These are phyloP conservation scores for Coix lacrymajobi DNA, from an alignment of 176 grass and related monocot genomes.

Conservation along the genomic window DNA sequence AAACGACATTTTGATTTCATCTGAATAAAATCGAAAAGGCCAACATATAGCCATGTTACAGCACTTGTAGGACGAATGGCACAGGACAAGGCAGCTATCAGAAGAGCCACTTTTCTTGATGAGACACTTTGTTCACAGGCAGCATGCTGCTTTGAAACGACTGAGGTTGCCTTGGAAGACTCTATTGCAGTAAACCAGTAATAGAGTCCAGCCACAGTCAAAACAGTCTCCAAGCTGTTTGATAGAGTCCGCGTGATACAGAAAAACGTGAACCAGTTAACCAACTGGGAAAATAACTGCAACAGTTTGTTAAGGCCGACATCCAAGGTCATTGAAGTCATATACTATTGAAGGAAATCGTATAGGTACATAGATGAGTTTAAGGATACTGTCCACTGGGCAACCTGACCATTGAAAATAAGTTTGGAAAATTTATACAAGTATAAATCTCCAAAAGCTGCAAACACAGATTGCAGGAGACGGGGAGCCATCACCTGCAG, in stretches of 20 bases:
- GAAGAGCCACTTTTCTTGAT: slow-evolving; percentile 72
- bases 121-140: not conserved
- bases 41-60: slow-evolving; percentile 86
- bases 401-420: slow-evolving; percentile 65
- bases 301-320: slow-evolving; percentile 41
- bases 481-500: slow-evolving; percentile 62
- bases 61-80: slow-evolving; percentile 92
- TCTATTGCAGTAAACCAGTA: slow-evolving; percentile 66
- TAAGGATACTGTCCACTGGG: slow-evolving; percentile 80
- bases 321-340: not conserved
- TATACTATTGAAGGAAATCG: not conserved
- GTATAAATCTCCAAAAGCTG: slow-evolving; percentile 77
- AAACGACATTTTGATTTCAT: slow-evolving; percentile 53
- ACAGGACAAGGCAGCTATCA: slow-evolving; percentile 74
- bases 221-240: slow-evolving; percentile 86
- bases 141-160: slow-evolving; percentile 9
- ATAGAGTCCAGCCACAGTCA: slow-evolving; percentile 75
- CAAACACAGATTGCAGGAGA: slow-evolving; percentile 77
- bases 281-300: slow-evolving; percentile 75
- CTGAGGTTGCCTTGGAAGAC: slow-evolving; percentile 33
- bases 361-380: not conserved
- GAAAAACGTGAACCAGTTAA: slow-evolving; percentile 97
- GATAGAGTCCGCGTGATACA: slow-evolving; percentile 81
- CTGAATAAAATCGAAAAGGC: slow-evolving; percentile 71
- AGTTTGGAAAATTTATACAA: slow-evolving; percentile 83